Base-by-base conservation (phyloP, 352 stramenopile species). In the Pythium sp. region DNA sequence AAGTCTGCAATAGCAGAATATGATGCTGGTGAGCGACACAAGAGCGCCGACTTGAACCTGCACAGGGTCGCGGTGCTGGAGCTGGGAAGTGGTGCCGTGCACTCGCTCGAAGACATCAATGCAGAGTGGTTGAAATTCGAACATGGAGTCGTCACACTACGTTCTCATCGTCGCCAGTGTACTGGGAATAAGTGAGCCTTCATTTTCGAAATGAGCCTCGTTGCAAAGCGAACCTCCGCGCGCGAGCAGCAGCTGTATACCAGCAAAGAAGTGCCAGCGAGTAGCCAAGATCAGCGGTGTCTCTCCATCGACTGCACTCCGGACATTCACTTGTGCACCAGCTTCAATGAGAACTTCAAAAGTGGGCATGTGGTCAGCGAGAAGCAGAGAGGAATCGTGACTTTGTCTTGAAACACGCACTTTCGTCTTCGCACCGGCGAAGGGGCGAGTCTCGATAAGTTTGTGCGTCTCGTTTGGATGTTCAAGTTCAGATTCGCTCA, bases 231-330 rank as follows among this genome's bases (percentile, higher is more conserved):
- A 55, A 24, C 49, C 20, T 24, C 49, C 49, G 30, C 6, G 20
- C 9, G 49, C 7, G n/a, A 55, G 24, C 18, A 55, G 49, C n/a
- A 55, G 12, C n/a, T 32, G 49, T 0, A 30, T n/a, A 2, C n/a
- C 49, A 55, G 49, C 0, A 18, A 55, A 30, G n/a, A 18, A 55
- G 7, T 20, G 7, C 49, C 49, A 55, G 6, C 49, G 49, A 28
- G 49, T n/a, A 15, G 49, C 49, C 18, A n/a, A 55, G 49, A 55
- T 18, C 49, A 55, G 49, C n/a, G 49, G n/a, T n/a, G n/a, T 55
- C 7, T 55, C 49, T 28, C 49, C 49, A 30, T 30, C 49, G 7
- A 9, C 6, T 14, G 9, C n/a, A 26, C 49, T 54, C 8, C n/a
- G 4, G 49, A 55, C 49, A 5, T 55, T 55, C 1, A 30, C 49